phyloP scores from a whole-genome alignment of 2,329 filamentous ascomycete species.

The Cladosporium halotolerans region DNA sequence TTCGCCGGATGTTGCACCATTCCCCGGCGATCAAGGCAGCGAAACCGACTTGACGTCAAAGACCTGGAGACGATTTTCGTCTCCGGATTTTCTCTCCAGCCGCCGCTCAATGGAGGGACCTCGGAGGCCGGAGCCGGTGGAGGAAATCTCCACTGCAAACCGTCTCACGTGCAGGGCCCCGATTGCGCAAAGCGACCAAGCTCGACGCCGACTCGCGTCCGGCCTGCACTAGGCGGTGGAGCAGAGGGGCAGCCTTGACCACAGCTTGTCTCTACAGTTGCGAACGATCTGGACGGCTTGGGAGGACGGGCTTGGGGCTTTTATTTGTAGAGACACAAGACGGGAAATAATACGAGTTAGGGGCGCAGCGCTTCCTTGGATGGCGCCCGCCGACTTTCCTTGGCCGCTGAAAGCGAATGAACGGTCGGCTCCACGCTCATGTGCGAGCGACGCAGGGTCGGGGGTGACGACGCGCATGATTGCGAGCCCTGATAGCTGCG shows the following conservation, averaged over 20 bases:
- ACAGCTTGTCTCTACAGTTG: background rate
- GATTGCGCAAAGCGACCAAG: background rate
- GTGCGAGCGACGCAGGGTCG: background rate
- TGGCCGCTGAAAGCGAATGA: background rate
- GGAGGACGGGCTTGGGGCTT: background rate
- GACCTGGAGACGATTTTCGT: background rate
- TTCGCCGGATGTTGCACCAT: no score
- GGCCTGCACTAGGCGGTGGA: background rate
- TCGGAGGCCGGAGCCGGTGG: background rate
- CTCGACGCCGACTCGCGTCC: background rate
- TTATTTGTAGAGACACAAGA: background rate
- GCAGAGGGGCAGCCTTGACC: background rate
- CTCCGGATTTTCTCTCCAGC: background rate
- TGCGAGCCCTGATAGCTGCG: background rate
- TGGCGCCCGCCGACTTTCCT: background rate
- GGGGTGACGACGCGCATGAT: background rate
- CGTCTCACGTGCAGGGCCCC: background rate
- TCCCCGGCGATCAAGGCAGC: background rate
- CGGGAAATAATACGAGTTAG: background rate
- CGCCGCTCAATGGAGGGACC: background rate
- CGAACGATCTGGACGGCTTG: background rate
- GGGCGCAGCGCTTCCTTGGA: background rate
- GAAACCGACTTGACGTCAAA: background rate
- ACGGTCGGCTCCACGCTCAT: background rate
- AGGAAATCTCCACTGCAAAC: background rate